These are phyloP conservation scores for Kodamaea fukazawae DNA, from an alignment of 805 yeast genomes.

Conservation along the genomic window DNA sequence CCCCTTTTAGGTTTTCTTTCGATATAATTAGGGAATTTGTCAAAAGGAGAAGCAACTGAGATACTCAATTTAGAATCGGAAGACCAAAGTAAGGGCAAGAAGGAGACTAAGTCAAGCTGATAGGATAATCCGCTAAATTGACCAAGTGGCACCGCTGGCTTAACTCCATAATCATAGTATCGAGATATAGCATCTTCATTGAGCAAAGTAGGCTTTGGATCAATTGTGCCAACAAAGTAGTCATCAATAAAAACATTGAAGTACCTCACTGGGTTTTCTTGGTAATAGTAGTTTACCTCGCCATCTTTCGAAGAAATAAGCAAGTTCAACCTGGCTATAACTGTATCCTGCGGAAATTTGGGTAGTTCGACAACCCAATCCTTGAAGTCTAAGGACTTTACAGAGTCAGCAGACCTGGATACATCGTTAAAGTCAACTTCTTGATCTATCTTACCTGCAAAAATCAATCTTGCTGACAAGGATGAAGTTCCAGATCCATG, in stretches of 20 bases:
- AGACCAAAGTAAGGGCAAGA: slow-evolving; percentile 27
- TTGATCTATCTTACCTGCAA: too few species aligned
- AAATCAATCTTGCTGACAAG: too few species aligned
- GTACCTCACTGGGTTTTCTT: slow-evolving; percentile 19
- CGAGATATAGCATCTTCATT: slow-evolving; percentile 1
- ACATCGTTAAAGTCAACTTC: too few species aligned
- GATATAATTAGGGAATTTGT: slow-evolving; percentile 6
- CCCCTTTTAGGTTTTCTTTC: neutral
- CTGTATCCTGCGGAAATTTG: slow-evolving; percentile 13
- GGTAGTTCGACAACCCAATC: neutral
- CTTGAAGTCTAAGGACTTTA: neutral
- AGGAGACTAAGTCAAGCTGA: slow-evolving; percentile 24
- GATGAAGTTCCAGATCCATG: too few species aligned
- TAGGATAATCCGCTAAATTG: slow-evolving; percentile 24
- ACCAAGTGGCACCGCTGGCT: slow-evolving; percentile 28
- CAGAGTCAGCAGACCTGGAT: neutral
- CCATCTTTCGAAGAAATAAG: slow-evolving; percentile 27
- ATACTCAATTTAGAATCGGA: slow-evolving; percentile 19
- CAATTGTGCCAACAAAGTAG: slow-evolving; percentile 19
- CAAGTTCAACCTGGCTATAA: slow-evolving; percentile 21
- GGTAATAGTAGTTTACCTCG: slow-evolving; percentile 22
- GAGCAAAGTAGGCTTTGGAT: slow-evolving; percentile 27
- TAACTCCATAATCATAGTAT: slow-evolving; percentile 14
- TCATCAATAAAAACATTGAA: slow-evolving; percentile 23
- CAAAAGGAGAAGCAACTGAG: slow-evolving; percentile 25